Base-by-base conservation (phyloP, 2,329 filamentous ascomycete genomes). In the Venturia aucupariae region DNA sequence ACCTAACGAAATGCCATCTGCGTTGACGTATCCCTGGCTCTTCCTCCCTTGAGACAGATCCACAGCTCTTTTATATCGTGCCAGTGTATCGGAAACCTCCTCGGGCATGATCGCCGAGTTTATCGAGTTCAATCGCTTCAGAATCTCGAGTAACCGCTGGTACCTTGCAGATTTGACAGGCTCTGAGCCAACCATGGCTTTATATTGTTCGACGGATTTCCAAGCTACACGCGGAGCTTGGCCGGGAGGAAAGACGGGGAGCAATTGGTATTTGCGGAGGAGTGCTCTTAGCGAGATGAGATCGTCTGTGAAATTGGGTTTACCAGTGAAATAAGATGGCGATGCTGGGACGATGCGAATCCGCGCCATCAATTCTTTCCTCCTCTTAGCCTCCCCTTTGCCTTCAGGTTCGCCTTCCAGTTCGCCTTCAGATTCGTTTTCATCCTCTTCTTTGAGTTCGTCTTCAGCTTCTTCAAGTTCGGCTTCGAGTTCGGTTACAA, bases 321-420 rank as follows among this genome's bases (percentile, higher is more conserved):
- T 88, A 62, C 88, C 88, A 62, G 91, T 92, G 80, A 97, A 99
- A 78, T 99, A 99, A n/a, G 93, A 94, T 2, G 90, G 87, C 42
- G 92, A 96, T 32, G 83, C 82, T 24, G 94, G 94, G 42, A 97
- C 80, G 27, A 95, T 80, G 68, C 94, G 90, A 63, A 90, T 70
- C 30, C 69, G 73, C 44, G 67, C 65, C 55, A 68, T 62, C 63
- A 64, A 30, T 30, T 22, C 39, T 1, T 41, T 41, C 17, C 13
- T 41, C 39, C 17, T 41, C 15, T 41, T 27, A 6, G 10, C 22
- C 51, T 55, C 24, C 10, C 19, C 3, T n/a, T 39, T 42, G 39
- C 8, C 8, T 42, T n/a, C 59, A 3, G 42, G 8, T 17, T 60
- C 22, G 4, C 4, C 41, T 6, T 1, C 7, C 30, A 19, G 2